Percentiles rank a stretch among this genome's conserved stretches.
Evolutionary conservation across 2,329 filamentous ascomycete genomes (phyloP).

Genomic region (Colletotrichum trifolii): DNA sequence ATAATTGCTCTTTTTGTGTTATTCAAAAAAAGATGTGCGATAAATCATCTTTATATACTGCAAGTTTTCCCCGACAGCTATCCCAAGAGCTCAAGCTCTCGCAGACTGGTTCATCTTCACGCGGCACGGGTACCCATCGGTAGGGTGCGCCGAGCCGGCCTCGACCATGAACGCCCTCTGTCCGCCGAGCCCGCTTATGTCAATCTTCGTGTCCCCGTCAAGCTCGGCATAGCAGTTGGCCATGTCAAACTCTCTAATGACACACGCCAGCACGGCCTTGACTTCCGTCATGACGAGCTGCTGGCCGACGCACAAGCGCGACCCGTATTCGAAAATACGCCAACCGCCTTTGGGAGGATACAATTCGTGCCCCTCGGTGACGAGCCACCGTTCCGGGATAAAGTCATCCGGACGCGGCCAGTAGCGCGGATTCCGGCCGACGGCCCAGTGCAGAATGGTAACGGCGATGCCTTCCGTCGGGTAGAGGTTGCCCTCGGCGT

Average conservation of each 20-base stretch:
- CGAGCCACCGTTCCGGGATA: conserved; percentile 59
- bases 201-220: conserved; percentile 22
- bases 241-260: conserved; percentile 57
- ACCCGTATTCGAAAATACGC: conserved; percentile 62
- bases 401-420: conserved; percentile 59
- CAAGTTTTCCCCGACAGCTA: too few relatives aligned
- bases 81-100: too few relatives aligned
- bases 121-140: conserved; percentile 32
- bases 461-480: conserved; percentile 57
- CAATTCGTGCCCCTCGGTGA: conserved; percentile 33
- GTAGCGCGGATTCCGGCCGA: conserved; percentile 52
- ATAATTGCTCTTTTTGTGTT: too few relatives aligned
- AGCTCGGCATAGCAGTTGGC: conserved; percentile 31
- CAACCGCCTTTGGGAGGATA: conserved; percentile 53
- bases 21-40: too few relatives aligned
- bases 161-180: conserved; percentile 34
- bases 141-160: conserved; percentile 34
- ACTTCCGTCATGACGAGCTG: conserved; percentile 60
- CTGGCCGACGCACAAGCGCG: conserved; percentile 58
- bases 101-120: conserved; percentile 22
- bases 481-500: conserved; percentile 55
- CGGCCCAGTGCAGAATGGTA: conserved; percentile 49
- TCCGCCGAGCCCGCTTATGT: conserved; percentile 26
- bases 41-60: too few relatives aligned
- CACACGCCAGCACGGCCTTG: conserved; percentile 58